These are phyloP conservation scores for Tulasnella sp. DNA, from an alignment of 768 basidiomycete genomes.

Conservation along the genomic window DNA sequence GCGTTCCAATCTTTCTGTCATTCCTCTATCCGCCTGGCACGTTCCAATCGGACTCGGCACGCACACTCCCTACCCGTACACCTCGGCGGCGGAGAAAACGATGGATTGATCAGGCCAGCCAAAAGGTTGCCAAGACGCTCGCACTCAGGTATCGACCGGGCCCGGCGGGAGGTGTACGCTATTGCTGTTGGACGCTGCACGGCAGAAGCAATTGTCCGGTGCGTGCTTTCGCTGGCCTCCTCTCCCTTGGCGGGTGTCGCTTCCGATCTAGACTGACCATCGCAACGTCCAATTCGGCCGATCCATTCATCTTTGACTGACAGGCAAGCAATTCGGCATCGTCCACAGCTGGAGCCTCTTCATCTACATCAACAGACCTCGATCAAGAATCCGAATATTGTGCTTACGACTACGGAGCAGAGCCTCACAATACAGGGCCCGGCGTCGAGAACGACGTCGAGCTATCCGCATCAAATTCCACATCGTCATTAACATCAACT, in stretches of 20 bases:
- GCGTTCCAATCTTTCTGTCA: neutral
- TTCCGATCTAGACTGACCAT: neutral
- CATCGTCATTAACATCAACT: neutral
- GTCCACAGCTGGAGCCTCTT: neutral
- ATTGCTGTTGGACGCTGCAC: slow-evolving; percentile 1
- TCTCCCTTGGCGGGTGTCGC: neutral
- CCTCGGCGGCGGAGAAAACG: neutral
- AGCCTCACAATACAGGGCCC: neutral
- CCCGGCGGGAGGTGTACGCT: neutral
- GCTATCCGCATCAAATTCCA: neutral
- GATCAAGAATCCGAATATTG: neutral
- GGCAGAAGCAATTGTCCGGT: slow-evolving; percentile 13
- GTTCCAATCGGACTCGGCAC: neutral
- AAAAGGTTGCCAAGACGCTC: neutral
- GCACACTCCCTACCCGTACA: neutral
- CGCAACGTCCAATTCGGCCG: neutral
- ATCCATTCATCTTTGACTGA: neutral
- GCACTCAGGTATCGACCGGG: slow-evolving; percentile 7
- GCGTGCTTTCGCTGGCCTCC: neutral
- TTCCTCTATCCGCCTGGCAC: neutral
- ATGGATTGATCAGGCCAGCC: neutral
- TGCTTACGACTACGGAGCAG: neutral
- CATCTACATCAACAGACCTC: neutral
- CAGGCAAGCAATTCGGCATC: neutral
- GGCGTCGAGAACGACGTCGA: neutral